Base-by-base conservation (phyloP, 2,329 filamentous ascomycete genomes). In the Talaromyces albobiverticillius region DNA sequence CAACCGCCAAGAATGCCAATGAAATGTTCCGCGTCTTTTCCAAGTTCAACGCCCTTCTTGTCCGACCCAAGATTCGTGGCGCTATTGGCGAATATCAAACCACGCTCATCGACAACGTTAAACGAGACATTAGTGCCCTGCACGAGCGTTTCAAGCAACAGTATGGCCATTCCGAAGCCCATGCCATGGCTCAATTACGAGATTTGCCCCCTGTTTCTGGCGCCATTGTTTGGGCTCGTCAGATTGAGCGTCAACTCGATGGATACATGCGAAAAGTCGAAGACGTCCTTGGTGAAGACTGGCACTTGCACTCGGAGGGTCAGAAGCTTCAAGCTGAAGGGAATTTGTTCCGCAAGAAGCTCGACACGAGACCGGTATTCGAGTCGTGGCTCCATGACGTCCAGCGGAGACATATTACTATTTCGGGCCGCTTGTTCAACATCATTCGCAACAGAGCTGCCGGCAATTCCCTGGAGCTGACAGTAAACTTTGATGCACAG, bases 11-110 rank as follows among this genome's bases (percentile, higher is more conserved):
- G 79, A 96, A 91, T 58, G 94, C 94, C 38, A 97, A 95, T 68
- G 95, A 99, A 74, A 99, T 99, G 94, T 99, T 99, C 72, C 89
- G 95, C 52, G 94, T 99, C 58, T 99, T 99, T 71, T 97, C 94
- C 51, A 97, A 97, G 70, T 99, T 99, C 82, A 99, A 99, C 69
- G 94, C 94, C 2, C 85, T 99, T 26, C 95, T 99, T 63, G 93
- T 99, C 54, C 86, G 94, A 56, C 94, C 94, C n/a, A 99, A 99
- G 80, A 97, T 99, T 74, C 87, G 94, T 61, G 92, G 95, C 61
- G 95, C 94, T 53, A 99, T 99, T 66, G 89, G 91, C 41, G 93
- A 99, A 74, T 99, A 99, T 69, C 94, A 99, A 72, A 94, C 93
- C 4, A 92, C 96, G 72, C 85, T 99, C 31, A 96, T 99, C 70